Conservation (phyloP, 805 yeast species). For the Nakazawaea ernobii region DNA sequence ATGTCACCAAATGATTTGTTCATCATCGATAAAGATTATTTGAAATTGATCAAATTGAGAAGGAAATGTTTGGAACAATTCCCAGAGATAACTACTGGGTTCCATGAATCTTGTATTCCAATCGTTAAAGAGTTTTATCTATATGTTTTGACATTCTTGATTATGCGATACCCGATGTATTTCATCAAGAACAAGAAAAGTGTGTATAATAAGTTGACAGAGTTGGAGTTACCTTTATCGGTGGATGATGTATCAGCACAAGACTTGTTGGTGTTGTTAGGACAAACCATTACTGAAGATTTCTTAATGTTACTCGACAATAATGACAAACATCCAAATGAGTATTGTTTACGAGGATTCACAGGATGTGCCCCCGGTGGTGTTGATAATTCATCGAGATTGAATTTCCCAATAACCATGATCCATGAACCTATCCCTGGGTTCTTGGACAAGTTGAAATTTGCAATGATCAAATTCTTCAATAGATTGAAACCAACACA, state of each 20-base stretch:
- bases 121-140: constrained; percentile 50
- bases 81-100: constrained; percentile 28
- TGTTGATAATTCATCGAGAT: constrained; percentile 53
- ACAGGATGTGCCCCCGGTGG: constrained; percentile 70
- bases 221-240: constrained; percentile 9
- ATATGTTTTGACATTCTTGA: constrained; percentile 31
- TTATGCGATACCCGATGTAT: constrained; percentile 47
- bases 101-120: constrained; percentile 22
- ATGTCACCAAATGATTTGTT: constrained; percentile 50
- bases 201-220: constrained; percentile 25
- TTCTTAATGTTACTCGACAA: constrained; percentile 44
- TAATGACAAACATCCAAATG: constrained; percentile 31
- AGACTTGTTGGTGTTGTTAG: constrained; percentile 16
- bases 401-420: constrained; percentile 44
- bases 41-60: constrained; percentile 35
- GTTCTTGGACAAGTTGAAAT: constrained; percentile 44
- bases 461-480: constrained; percentile 58
- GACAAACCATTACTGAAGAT: constrained; percentile 53
- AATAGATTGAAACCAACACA: constrained; percentile 42
- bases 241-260: constrained; percentile 4
- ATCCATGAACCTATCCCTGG: constrained; percentile 65
- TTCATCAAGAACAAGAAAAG: constrained; percentile 28
- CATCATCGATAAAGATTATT: constrained; percentile 55
- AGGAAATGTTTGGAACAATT: constrained; percentile 26
- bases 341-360: constrained; percentile 53